phyloP scores from a whole-genome alignment of 352 stramenopile genomes.

The Phytophthora constricta region DNA sequence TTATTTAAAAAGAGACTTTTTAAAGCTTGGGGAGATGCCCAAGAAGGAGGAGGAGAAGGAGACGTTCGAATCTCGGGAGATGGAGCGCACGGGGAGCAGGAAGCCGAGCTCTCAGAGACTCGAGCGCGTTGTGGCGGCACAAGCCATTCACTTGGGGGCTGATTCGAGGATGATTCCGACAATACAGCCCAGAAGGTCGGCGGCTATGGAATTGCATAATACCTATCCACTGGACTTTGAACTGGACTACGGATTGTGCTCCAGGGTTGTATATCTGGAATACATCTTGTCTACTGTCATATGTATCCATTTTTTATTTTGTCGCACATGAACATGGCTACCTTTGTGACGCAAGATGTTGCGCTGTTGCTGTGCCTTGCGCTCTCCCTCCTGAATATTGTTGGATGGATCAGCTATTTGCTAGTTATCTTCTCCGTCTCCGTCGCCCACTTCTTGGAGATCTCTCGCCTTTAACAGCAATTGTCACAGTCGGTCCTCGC shows the following conservation, averaged over 20 bases:
- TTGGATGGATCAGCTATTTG: neutral
- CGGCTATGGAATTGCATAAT: too few relatives aligned
- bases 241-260: too few relatives aligned
- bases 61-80: too few relatives aligned
- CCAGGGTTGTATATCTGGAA: too few relatives aligned
- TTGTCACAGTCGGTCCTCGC: slow-evolving; percentile 34
- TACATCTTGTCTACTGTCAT: too few relatives aligned
- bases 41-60: neutral
- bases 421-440: neutral
- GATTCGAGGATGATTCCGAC: slow-evolving; percentile 1
- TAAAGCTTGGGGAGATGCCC: slow-evolving; percentile 7
- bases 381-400: neutral
- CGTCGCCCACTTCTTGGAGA: neutral
- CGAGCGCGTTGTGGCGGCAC: slow-evolving; percentile 13
- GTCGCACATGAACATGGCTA: slow-evolving; percentile 36
- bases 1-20: neutral
- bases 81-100: too few relatives aligned
- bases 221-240: too few relatives aligned
- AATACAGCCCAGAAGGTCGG: too few relatives aligned
- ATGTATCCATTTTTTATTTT: neutral
- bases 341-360: neutral
- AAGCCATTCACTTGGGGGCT: slow-evolving; percentile 29
- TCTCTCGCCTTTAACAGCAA: slow-evolving; percentile 16
- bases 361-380: neutral
- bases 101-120: slow-evolving; percentile 11